Evolutionary conservation across 805 yeast species (phyloP), one percentile per base, ranked within the genome.

Genomic region (Wickerhamiella spandovensis): DNA sequence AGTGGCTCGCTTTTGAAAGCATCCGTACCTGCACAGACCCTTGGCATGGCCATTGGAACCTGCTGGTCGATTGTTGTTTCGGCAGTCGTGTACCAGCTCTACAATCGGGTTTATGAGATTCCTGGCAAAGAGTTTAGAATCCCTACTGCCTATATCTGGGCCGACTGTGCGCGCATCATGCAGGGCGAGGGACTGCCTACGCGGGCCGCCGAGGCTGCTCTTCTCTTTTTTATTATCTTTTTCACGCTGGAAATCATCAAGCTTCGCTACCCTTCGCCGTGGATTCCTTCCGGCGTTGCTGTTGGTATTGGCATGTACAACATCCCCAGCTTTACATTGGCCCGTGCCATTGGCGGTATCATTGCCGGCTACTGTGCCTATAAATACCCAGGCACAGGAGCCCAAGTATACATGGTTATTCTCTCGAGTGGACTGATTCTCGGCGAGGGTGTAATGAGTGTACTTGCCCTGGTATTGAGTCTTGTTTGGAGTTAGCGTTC

Each of bases 241-340:
- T 56, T 80, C 17, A 79, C 80, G 54, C 77, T 86, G 55, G 64
- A 75, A 1, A 56, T 81, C 4, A 72, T 79, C 15, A 72, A 74
- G 67, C 35, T 57, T 66, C 9, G 57, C 50, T 48, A 21, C 18
- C 22, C 15, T 56, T 53, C 52, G 51, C 57, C 12, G 1, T 85
- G 75, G 67, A 67, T 90, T 24, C 98, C 98, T 0, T 81, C 87
- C 21, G 98, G 98, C 12, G 94, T 92, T 24, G 97, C 98, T 2
- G 96, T 89, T 17, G 98, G 98, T 1, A 84, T 90, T 48, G 97
- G 98, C 17, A 87, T 90, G 54, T 92, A 90, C 65, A 92, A 92
- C 64, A 75, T 89, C 0, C 97, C 98, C 2, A 81, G 87, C 46
- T 92, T 90, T 67, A 92, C 97, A 0, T 70, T 90, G 44, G 97